phyloP scores from a whole-genome alignment of 768 basidiomycete genomes.

The Cystofilobasidium capitatum region DNA sequence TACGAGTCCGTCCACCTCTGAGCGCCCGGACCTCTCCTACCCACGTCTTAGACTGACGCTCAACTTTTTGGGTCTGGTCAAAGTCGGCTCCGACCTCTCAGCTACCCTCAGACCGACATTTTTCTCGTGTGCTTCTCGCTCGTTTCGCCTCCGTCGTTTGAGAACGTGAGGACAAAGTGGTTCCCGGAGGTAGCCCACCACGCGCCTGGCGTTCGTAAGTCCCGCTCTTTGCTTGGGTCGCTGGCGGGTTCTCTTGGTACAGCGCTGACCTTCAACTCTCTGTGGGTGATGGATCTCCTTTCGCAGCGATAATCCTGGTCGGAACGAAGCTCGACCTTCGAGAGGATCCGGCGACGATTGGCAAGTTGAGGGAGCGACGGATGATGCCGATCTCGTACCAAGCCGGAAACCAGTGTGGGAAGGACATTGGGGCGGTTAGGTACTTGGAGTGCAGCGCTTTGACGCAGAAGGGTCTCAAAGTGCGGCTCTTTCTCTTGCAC shows the following conservation, averaged over 20 bases:
- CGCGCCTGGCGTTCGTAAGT: conserved; percentile 5
- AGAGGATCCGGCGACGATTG: conserved; percentile 84
- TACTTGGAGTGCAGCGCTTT: conserved; percentile 92
- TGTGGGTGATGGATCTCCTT: background rate
- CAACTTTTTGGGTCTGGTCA: background rate
- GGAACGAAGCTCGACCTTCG: conserved; percentile 56
- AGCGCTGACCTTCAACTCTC: background rate
- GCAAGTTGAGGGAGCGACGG: conserved; percentile 88
- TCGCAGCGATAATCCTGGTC: conserved; percentile 16
- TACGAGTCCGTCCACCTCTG: conserved; percentile 35
- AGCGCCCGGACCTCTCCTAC: background rate
- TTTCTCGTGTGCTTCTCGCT: conserved; percentile 99
- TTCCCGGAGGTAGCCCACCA: conserved; percentile 24
- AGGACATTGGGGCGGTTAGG: conserved; percentile 91
- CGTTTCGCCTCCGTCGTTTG: conserved; percentile 72
- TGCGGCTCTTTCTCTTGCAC: background rate
- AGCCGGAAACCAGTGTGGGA: conserved; percentile 80
- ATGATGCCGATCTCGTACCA: conserved; percentile 91
- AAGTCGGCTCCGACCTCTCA: conserved; percentile 80
- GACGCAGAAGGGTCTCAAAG: conserved; percentile 87
- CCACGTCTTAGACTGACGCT: background rate
- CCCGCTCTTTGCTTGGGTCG: too few relatives aligned
- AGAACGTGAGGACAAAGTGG: conserved; percentile 76
- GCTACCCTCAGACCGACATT: conserved; percentile 98
- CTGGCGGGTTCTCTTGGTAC: background rate